Evolutionary conservation across 2,329 filamentous ascomycete genomes (phyloP), one percentile per base, ranked within the genome.

Genomic region (Colletotrichum simmondsii): DNA sequence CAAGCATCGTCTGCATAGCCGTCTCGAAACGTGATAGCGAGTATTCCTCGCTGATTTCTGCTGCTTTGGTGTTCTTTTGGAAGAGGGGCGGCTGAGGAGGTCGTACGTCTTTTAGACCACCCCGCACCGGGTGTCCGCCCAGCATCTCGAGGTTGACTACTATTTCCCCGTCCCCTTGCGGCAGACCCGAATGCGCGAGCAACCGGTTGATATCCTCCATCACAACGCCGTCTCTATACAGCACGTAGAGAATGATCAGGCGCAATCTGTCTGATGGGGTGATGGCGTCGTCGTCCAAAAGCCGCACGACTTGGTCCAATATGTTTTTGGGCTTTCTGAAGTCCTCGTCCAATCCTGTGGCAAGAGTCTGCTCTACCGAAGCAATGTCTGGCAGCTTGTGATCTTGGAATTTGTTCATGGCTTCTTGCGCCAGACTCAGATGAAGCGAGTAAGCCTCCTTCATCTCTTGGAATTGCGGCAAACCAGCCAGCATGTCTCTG

Each of bases 381-480:
- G 95, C 95, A 71, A 98, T 87, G 79, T 99, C 97, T 7, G 93
- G 89, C 7, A 99, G 87, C 79, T 97, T 98, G 80, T 92, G 90
- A 65, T 91, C 86, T 80, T 97, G 92, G 78, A 99, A 99, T 49
- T 94, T 90, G 77, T 95, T 95, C 95, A 98, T 98, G 81, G 95
- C 97, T 80, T 98, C 95, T 80, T 98, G 94, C 2, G 97, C 97
- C 96, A 99, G 98, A 76, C 92, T 96, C 54, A 99, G 87, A 83
- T 99, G 97, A 66, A 99, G 86, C 0, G 95, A 97, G 82, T 98
- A 99, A 2, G 94, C 92, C 80, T 97, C 95, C 82, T 98, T 98
- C 87, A 97, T 94, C 82, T 97, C 93, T 79, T 97, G 94, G 79
- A 98, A 99, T 79, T 98, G 94, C 14, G 95, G 95, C 72, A 99